Percentiles rank a stretch among this genome's conserved stretches.
phyloP scores from a whole-genome alignment of 2,329 filamentous ascomycete species.

The Phoma sp. region DNA sequence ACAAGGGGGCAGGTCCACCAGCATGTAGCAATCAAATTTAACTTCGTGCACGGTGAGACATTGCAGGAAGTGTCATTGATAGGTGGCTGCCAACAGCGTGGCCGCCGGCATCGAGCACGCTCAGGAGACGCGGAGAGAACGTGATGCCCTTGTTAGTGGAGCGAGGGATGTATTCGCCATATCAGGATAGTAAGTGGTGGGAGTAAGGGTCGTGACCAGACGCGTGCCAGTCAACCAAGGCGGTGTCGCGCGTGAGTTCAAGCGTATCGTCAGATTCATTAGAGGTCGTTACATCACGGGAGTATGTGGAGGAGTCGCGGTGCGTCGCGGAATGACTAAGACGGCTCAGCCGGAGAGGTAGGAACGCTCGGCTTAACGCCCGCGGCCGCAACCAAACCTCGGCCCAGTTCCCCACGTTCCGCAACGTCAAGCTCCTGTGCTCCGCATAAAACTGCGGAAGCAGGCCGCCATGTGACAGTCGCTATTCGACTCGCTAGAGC shows the following conservation, averaged over 20 bases:
- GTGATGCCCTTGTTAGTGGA: slow-evolving; percentile 9
- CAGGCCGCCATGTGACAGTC: slow-evolving; percentile 42
- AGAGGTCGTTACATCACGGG: neutral
- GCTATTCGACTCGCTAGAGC: slow-evolving; percentile 33
- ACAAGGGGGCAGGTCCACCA: slow-evolving; percentile 4
- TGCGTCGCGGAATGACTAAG: neutral
- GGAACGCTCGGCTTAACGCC: neutral
- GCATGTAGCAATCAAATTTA: neutral
- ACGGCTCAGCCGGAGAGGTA: slow-evolving; percentile 5
- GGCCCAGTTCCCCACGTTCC: slow-evolving; percentile 40
- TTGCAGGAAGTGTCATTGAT: neutral
- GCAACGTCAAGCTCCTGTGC: slow-evolving; percentile 23
- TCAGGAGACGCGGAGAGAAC: slow-evolving; percentile 4
- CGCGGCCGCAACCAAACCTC: slow-evolving; percentile 28
- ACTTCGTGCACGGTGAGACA: neutral
- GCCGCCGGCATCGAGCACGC: slow-evolving; percentile 8
- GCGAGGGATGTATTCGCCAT: slow-evolving; percentile 11
- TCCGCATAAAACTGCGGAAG: slow-evolving; percentile 29
- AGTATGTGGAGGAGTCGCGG: neutral
- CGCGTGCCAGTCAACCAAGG: neutral
- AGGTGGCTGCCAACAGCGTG: slow-evolving; percentile 12
- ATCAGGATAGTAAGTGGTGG: neutral
- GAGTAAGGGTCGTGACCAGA: slow-evolving; percentile 10
- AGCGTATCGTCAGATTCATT: no score
- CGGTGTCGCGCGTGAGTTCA: neutral